A percentile compares a stretch with the other conserved stretches of the same genome.
Conservation (phyloP, 768 basidiomycete genomes). For the Calocera viscosa region DNA sequence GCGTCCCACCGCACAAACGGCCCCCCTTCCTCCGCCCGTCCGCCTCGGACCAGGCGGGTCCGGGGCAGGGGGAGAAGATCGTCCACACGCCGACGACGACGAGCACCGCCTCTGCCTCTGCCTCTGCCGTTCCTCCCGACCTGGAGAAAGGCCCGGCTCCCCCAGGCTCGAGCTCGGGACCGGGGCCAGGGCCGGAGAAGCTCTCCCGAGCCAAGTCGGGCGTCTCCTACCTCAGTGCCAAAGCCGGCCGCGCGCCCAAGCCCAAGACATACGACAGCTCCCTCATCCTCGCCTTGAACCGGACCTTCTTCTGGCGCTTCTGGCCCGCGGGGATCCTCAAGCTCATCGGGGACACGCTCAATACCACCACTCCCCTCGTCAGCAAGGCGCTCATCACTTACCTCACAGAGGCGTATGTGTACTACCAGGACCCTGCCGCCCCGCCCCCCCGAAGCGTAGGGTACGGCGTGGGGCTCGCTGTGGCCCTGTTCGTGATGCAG, state of each 20-base stretch:
- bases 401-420: constrained; percentile 38
- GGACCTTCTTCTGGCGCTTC: constrained; percentile 37
- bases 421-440: constrained; percentile 30
- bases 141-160: constrained; percentile 10
- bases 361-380: constrained; percentile 44
- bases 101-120: constrained; percentile 17
- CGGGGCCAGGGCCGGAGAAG: constrained; percentile 9
- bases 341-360: constrained; percentile 36
- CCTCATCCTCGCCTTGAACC: constrained; percentile 37
- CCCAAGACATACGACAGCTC: constrained; percentile 35
- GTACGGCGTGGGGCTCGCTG: constrained; percentile 48
- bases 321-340: constrained; percentile 40
- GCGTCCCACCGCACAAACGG: constrained; percentile 40
- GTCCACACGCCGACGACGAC: not conserved
- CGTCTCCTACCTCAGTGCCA: not conserved
- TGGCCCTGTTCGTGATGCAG: constrained; percentile 51
- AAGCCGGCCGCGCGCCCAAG: constrained; percentile 13
- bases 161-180: too few relatives aligned
- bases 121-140: too few relatives aligned
- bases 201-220: not conserved
- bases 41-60: not conserved
- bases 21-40: constrained; percentile 18
- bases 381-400: constrained; percentile 49
- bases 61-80: not conserved
- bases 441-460: constrained; percentile 39